phyloP scores from a whole-genome alignment of 1,139 yeast genomes.

The Sugiyamaella grinbergsii region DNA sequence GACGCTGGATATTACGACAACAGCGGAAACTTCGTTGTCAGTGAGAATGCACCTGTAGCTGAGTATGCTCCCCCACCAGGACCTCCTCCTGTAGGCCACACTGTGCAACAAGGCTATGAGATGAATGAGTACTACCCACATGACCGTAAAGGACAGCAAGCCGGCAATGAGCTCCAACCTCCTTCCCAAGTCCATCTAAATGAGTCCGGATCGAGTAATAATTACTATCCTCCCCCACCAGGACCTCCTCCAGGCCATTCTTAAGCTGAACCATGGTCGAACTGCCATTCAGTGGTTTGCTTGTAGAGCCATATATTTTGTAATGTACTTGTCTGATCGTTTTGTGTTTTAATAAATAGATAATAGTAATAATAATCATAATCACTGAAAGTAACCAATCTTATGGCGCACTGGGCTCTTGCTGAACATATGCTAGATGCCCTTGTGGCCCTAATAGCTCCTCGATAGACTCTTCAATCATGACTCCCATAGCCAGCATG shows the following conservation, averaged over 20 bases:
- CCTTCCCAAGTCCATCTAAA: conserved; percentile 16
- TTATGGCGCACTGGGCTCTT: no score
- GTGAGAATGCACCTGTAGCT: neutral
- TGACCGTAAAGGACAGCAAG: conserved; percentile 15
- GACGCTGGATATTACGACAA: conserved; percentile 83
- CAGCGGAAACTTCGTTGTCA: conserved; percentile 55
- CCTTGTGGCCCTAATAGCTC: conserved; percentile 37
- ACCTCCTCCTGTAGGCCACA: conserved; percentile 20
- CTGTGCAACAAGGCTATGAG: conserved; percentile 22
- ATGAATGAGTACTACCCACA: conserved; percentile 23
- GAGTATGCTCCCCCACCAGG: conserved; percentile 30
- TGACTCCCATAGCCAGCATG: conserved; percentile 40
- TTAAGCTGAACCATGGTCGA: neutral
- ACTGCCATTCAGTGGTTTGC: no score
- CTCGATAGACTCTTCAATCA: conserved; percentile 40
- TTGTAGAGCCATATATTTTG: conserved; percentile 1
- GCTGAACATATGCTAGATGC: conserved; percentile 32
- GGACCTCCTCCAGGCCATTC: conserved; percentile 1
- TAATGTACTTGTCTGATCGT: no score
- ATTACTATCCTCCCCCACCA: conserved; percentile 15
- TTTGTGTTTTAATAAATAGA: conserved; percentile 5
- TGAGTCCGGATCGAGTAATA: conserved; percentile 19
- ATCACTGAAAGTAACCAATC: no score
- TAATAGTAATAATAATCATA: no score
- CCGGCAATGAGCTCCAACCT: neutral